Conservation (phyloP, 805 yeast species). For the Brettanomyces sp. region DNA sequence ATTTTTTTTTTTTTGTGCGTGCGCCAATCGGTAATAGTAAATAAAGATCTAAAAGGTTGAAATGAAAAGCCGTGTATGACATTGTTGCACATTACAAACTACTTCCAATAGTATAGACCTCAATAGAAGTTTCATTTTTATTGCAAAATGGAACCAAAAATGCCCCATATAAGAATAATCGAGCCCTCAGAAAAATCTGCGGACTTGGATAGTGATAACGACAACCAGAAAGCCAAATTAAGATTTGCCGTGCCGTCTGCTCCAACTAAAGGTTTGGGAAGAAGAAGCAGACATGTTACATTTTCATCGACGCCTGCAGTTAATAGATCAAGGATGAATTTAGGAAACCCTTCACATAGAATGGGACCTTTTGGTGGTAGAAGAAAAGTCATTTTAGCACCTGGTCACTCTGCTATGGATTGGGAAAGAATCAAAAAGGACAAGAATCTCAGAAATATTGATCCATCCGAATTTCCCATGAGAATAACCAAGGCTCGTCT, state of each 20-base stretch:
- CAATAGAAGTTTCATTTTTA: too few relatives aligned
- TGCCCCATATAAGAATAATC: not conserved
- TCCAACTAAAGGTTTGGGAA: not conserved
- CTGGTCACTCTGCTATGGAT: slow-evolving; percentile 80
- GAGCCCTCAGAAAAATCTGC: not conserved
- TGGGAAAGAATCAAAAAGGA: slow-evolving; percentile 61
- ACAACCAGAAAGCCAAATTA: not conserved
- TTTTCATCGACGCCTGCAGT: not conserved
- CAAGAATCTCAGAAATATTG: slow-evolving; percentile 44
- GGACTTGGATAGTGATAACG: not conserved
- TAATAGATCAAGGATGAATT: not conserved
- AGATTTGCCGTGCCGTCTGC: slow-evolving; percentile 1
- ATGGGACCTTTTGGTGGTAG: slow-evolving; percentile 14
- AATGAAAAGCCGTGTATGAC: too few relatives aligned
- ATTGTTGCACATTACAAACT: too few relatives aligned
- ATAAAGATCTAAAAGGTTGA: too few relatives aligned
- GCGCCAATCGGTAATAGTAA: too few relatives aligned
- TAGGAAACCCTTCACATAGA: not conserved
- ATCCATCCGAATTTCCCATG: slow-evolving; percentile 40
- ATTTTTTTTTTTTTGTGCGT: too few relatives aligned
- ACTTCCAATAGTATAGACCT: too few relatives aligned
- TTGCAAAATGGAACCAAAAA: not conserved
- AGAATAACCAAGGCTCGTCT: slow-evolving; percentile 50
- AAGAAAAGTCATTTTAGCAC: slow-evolving; percentile 53
- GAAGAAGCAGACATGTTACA: not conserved